Percentiles rank a stretch among this genome's conserved stretches.
phyloP scores from a whole-genome alignment of 176 grass and related monocot species.

The Poa annua region DNA sequence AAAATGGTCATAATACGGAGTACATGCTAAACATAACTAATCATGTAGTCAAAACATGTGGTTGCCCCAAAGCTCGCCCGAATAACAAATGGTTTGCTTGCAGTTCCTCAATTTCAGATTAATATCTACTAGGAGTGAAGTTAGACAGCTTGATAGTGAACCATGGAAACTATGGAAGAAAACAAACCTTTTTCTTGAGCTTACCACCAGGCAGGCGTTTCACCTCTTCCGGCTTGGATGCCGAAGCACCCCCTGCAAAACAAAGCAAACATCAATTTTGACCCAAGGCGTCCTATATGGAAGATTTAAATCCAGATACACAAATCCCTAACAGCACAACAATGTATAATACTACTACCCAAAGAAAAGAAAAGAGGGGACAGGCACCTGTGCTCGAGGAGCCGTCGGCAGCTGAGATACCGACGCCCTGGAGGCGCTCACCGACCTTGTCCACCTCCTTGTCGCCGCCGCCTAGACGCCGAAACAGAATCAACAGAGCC shows the following conservation, averaged over 20 bases:
- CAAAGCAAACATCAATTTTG: background rate
- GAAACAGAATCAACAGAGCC: constrained; percentile 28
- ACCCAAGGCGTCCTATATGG: background rate
- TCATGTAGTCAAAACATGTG: background rate
- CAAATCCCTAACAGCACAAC: no score
- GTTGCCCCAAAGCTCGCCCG: background rate
- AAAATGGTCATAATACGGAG: background rate
- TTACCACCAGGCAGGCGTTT: constrained; percentile 98
- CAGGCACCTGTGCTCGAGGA: constrained; percentile 39
- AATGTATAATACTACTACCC: no score
- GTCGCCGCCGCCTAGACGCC: constrained; percentile 48
- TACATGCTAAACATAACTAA: background rate
- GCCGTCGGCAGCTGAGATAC: constrained; percentile 66
- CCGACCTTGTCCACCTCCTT: constrained; percentile 78
- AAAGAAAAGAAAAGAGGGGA: no score
- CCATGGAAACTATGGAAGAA: background rate
- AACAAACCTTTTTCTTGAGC: constrained; percentile 92
- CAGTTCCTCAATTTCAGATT: background rate
- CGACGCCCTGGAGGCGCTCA: constrained; percentile 68
- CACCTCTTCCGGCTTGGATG: constrained; percentile 76
- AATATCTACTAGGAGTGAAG: background rate
- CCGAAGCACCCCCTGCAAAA: constrained; percentile 66
- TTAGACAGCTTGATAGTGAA: background rate
- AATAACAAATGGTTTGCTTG: background rate
- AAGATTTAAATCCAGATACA: background rate